Conservation (phyloP, 73 alveolate genomes). For the Diophrys sp. region DNA sequence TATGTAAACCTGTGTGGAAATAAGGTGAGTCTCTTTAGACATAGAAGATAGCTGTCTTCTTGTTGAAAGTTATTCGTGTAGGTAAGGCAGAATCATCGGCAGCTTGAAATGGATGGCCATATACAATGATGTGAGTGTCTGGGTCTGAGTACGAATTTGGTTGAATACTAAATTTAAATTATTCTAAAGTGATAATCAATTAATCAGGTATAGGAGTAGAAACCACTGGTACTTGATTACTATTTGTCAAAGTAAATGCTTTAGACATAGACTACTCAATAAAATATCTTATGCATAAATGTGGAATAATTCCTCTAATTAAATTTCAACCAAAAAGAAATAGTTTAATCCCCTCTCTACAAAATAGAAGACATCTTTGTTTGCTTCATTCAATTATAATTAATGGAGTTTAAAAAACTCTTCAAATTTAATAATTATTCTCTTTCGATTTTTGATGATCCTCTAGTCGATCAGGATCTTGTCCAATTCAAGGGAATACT, state of each 20-base stretch:
- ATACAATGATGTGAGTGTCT: background rate
- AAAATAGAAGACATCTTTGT: too few relatives aligned
- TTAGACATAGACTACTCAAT: background rate
- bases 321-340: background rate
- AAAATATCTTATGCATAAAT: background rate
- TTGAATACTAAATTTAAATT: background rate
- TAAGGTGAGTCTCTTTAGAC: too few relatives aligned
- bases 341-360: too few relatives aligned
- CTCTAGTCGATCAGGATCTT: too few relatives aligned
- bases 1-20: too few relatives aligned
- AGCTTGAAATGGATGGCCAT: background rate
- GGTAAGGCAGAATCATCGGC: background rate
- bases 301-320: background rate
- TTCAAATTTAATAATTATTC: too few relatives aligned
- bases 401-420: too few relatives aligned
- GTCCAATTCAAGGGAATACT: too few relatives aligned
- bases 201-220: constrained; percentile 2
- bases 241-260: background rate
- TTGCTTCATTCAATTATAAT: too few relatives aligned
- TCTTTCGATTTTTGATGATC: too few relatives aligned
- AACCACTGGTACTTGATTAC: constrained; percentile 13
- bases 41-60: background rate
- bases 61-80: background rate
- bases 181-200: background rate
- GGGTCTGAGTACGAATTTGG: constrained; percentile 9